Base-by-base conservation (phyloP, 208 protist genomes). In the Tritrichomonas foetus region DNA sequence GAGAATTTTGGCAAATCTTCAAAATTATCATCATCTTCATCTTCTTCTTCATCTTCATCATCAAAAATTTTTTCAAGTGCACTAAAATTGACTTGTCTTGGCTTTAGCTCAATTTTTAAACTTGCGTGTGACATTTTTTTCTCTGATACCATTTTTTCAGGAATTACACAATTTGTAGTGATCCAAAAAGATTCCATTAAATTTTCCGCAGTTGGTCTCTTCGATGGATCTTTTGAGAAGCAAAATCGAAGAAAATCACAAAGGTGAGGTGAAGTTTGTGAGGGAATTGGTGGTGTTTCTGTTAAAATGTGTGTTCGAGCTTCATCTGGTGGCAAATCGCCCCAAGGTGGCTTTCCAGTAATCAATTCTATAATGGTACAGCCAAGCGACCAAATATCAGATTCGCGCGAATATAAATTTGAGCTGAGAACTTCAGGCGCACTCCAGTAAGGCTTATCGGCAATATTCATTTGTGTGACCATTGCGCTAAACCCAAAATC, bases 291-390 rank as follows among this genome's bases (percentile, higher is more conserved):
- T 13, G 92, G 92, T 20, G 41, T 41, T 69, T 74, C 61, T 39
- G 20, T 44, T 44, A 93, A 39, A 20, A 98, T 98, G 89, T 95
- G 95, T 93, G 97, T 97, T 55, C 97, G 93, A 0, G 97, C 97
- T 25, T 97, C 93, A 95, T 98, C 96, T 66, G 97, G 96, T 11
- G 80, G 94, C 30, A 98, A 93, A 33, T 98, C 97, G 74, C 96
- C 97, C 94, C 98, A 98, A 20, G 98, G 97, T 53, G 97, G 97
- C 53, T 93, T 64, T 44, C 97, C 97, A 25, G 95, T 97, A 1
- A 98, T 69, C 3, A 98, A 94, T 93, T 98, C 97, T n/a, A 98
- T 97, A 3, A 98, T 94, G 13, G 97, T 98, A 93, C 96, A 98
- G 14, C 97, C 97, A 50, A 98, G 5, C 0, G 55, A 61, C 92